Evolutionary conservation across 148 eudicot species (phyloP).

Genomic region (Polygonum aviculare): DNA sequence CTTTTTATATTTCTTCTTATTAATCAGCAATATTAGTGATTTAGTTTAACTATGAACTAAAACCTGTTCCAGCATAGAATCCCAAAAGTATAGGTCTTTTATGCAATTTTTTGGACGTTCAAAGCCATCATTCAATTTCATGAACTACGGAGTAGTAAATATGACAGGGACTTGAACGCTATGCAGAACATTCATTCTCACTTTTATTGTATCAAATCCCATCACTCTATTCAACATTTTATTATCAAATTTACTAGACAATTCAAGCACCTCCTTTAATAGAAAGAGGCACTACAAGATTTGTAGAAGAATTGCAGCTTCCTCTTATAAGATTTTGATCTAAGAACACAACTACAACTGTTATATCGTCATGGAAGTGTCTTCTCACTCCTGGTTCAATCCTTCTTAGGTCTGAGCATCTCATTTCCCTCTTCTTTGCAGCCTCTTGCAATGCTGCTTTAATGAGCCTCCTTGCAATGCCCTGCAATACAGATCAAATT

Average conservation of each 20-base stretch:
- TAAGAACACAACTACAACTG: conserved; percentile 53
- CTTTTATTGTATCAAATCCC: background rate
- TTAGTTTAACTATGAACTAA: background rate
- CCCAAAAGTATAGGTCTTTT: background rate
- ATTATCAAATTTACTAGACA: background rate
- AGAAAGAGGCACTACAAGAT: conserved; percentile 19
- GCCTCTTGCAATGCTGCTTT: conserved; percentile 49
- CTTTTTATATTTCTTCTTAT: background rate
- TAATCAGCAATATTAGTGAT: background rate
- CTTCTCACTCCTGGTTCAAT: conserved; percentile 61
- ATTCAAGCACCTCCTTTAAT: conserved; percentile 26
- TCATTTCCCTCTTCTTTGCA: conserved; percentile 64
- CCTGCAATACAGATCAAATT: conserved; percentile 23
- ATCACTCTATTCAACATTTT: background rate
- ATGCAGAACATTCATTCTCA: background rate
- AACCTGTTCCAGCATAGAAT: background rate
- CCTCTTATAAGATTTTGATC: conserved; percentile 23
- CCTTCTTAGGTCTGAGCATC: conserved; percentile 53
- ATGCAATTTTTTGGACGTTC: background rate
- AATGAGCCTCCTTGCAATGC: conserved; percentile 51
- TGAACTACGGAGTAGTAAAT: background rate
- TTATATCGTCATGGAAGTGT: conserved; percentile 68
- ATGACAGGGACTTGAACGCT: background rate
- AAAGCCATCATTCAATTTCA: background rate
- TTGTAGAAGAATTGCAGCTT: conserved; percentile 10